A percentile compares a stretch with the other conserved stretches of the same genome.
Evolutionary conservation across 345 rosid genomes (phyloP).

Genomic region (Geranium rotundifolium): DNA sequence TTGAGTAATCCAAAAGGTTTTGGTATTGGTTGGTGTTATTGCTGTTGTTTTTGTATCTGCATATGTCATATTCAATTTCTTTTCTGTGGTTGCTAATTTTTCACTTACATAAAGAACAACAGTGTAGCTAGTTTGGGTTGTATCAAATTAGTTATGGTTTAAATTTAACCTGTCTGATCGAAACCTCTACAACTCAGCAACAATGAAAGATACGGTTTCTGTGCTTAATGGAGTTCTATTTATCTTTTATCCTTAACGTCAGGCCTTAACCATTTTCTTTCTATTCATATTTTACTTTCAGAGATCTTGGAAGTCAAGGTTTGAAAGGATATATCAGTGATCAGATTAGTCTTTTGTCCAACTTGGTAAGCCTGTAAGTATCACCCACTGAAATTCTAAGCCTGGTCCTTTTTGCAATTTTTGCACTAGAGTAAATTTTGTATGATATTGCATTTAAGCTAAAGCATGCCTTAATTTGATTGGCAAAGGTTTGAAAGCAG

Average conservation of each 20-base stretch:
- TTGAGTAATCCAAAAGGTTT: no score
- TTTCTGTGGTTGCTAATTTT: no score
- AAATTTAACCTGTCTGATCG: no score
- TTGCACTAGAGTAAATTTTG: background rate
- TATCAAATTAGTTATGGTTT: no score
- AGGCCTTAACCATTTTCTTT: background rate
- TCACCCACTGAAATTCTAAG: constrained; percentile 14
- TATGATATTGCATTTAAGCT: constrained; percentile 1
- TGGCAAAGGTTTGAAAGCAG: no score
- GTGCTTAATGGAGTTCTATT: background rate
- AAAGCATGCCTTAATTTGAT: background rate
- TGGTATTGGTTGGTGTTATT: no score
- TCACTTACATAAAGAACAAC: no score
- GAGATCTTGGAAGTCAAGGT: constrained; percentile 91
- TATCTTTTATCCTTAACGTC: background rate
- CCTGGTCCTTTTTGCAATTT: background rate
- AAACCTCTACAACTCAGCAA: no score
- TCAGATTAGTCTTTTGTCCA: constrained; percentile 59
- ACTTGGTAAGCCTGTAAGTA: constrained; percentile 89
- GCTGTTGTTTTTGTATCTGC: no score
- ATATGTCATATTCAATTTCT: no score
- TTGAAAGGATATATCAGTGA: constrained; percentile 81
- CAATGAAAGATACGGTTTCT: background rate
- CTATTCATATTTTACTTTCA: constrained; percentile 14
- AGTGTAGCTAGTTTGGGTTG: no score